phyloP scores from a whole-genome alignment of 208 protist genomes.

The Trypanosomatidae sp. region DNA sequence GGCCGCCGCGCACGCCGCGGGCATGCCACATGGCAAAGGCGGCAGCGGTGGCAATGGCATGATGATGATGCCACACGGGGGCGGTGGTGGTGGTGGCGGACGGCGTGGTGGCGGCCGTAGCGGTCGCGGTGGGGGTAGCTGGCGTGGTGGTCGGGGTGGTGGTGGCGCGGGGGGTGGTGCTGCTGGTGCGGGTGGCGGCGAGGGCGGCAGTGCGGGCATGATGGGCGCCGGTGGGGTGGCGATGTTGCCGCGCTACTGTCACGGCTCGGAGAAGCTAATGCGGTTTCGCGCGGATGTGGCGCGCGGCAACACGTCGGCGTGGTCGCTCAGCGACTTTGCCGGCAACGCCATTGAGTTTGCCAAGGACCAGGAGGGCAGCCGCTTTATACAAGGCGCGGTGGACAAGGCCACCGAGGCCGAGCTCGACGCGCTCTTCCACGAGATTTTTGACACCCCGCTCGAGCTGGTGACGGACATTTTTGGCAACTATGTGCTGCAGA shows the following conservation, averaged over 20 bases:
- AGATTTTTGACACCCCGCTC: slow-evolving; percentile 85
- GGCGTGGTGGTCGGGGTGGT: slow-evolving; percentile 7
- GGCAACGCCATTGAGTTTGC: slow-evolving; percentile 92
- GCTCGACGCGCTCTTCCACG: slow-evolving; percentile 84
- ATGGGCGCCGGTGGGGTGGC: slow-evolving; percentile 8
- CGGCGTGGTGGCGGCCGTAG: slow-evolving; percentile 4
- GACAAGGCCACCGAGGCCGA: slow-evolving; percentile 76
- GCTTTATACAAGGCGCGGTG: slow-evolving; percentile 96
- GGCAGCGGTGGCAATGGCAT: slow-evolving; percentile 1
- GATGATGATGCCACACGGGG: slow-evolving; percentile 5
- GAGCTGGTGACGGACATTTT: slow-evolving; percentile 96
- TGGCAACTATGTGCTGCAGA: slow-evolving; percentile 98
- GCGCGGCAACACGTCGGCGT: slow-evolving; percentile 24
- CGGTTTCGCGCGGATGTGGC: slow-evolving; percentile 42
- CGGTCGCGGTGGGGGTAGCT: slow-evolving; percentile 1
- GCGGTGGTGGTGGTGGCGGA: slow-evolving; percentile 5
- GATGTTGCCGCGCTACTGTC: slow-evolving; percentile 10
- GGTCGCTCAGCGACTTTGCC: slow-evolving; percentile 74
- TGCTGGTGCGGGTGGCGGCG: slow-evolving; percentile 7
- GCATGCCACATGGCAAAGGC: neutral
- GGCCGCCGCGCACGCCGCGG: neutral
- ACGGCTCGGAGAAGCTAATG: slow-evolving; percentile 49
- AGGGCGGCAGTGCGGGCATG: slow-evolving; percentile 11
- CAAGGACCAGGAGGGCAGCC: slow-evolving; percentile 95
- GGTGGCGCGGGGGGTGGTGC: neutral